These are phyloP conservation scores for Myxozyma sirexii DNA, from an alignment of 805 yeast species.

Conservation along the genomic window DNA sequence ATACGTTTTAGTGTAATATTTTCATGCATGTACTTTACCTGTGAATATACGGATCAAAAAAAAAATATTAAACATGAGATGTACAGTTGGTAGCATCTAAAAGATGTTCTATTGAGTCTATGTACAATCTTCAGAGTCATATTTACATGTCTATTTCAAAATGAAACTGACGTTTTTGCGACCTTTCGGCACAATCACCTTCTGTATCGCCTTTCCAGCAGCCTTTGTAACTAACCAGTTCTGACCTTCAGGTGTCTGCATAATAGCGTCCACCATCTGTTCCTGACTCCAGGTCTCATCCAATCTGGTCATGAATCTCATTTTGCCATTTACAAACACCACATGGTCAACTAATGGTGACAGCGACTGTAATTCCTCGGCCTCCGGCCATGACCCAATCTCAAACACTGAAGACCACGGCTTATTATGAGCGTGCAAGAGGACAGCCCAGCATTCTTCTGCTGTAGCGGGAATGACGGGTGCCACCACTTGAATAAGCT, in stretches of 20 bases:
- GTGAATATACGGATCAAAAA: slow-evolving; percentile 25
- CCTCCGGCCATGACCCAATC: slow-evolving; percentile 65
- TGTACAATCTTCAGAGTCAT: background rate
- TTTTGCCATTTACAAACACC: slow-evolving; percentile 75
- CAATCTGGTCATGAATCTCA: slow-evolving; percentile 47
- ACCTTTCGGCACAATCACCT: slow-evolving; percentile 50
- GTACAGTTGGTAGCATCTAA: too few relatives aligned
- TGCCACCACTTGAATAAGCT: slow-evolving; percentile 63
- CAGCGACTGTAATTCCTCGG: slow-evolving; percentile 38
- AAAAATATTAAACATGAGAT: background rate
- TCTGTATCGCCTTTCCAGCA: slow-evolving; percentile 49
- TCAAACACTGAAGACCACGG: slow-evolving; percentile 55
- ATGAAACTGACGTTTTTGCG: slow-evolving; percentile 34
- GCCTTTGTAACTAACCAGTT: slow-evolving; percentile 45
- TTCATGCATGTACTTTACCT: slow-evolving; percentile 28
- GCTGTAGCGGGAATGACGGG: slow-evolving; percentile 82
- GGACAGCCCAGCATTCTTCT: slow-evolving; percentile 77
- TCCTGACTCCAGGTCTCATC: slow-evolving; percentile 38
- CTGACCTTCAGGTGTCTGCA: slow-evolving; percentile 44
- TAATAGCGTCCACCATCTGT: slow-evolving; percentile 46
- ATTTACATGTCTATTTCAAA: slow-evolving; percentile 6
- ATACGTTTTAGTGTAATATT: slow-evolving; percentile 23
- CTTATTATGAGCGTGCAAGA: slow-evolving; percentile 38
- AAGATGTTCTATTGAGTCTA: too few relatives aligned
- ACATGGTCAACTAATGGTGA: slow-evolving; percentile 40